Percentiles rank a stretch among this genome's conserved stretches.
Evolutionary conservation across 148 eudicot genomes (phyloP).

Genomic region (Nyssa sinensis): DNA sequence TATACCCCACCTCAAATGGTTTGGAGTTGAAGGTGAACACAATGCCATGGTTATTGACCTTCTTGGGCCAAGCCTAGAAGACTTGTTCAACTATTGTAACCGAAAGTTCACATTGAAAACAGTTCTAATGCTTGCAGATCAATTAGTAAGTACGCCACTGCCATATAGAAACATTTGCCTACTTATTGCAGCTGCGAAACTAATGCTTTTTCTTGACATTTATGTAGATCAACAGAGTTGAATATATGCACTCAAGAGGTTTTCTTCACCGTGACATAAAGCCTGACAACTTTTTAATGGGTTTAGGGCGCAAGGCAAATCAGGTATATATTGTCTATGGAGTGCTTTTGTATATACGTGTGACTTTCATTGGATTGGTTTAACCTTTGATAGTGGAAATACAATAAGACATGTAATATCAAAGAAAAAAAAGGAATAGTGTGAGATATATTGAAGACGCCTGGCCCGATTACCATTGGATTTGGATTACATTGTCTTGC

Average conservation of each 20-base stretch:
- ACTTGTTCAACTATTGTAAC: constrained; percentile 79
- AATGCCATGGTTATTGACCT: constrained; percentile 89
- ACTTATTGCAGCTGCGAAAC: neutral
- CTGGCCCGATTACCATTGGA: too few species aligned
- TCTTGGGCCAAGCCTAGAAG: constrained; percentile 90
- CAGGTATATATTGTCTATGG: constrained; percentile 51
- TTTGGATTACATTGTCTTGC: too few species aligned
- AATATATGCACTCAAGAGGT: constrained; percentile 97
- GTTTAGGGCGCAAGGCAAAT: constrained; percentile 97
- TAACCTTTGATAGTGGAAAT: too few species aligned
- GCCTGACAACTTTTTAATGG: constrained; percentile 97
- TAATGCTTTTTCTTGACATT: constrained; percentile 11
- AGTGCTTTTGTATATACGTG: neutral
- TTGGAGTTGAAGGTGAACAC: constrained; percentile 83
- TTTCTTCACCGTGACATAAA: constrained; percentile 98
- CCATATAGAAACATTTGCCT: neutral
- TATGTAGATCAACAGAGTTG: constrained; percentile 74
- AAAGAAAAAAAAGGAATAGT: too few species aligned
- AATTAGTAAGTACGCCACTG: constrained; percentile 48
- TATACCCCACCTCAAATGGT: constrained; percentile 81
- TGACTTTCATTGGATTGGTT: neutral
- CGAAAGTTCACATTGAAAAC: constrained; percentile 83
- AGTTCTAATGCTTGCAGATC: constrained; percentile 89
- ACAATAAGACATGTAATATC: too few species aligned
- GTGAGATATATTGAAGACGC: too few species aligned